phyloP scores from a whole-genome alignment of 345 rosid species.

The Pseudoturritis turrita region DNA sequence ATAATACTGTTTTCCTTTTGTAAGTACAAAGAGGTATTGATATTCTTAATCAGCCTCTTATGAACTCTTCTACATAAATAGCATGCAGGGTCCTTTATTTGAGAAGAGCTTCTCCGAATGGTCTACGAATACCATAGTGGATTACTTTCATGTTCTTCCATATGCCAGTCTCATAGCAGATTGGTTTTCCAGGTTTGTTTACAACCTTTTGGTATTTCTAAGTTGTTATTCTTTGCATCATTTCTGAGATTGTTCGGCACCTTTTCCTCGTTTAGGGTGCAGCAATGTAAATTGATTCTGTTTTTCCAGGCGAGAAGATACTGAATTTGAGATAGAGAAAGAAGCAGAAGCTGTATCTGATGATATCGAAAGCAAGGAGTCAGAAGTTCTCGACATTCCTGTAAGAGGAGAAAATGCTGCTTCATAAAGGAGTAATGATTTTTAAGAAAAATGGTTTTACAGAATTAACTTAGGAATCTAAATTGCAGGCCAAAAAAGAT shows the following conservation, averaged over 20 bases:
- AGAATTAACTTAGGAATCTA: not conserved
- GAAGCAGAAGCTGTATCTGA: conserved; percentile 19
- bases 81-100: conserved; percentile 59
- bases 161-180: conserved; percentile 40
- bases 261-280: not conserved
- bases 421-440: not conserved
- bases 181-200: conserved; percentile 47
- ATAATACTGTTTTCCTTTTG: not conserved
- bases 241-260: not conserved
- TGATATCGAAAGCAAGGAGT: not conserved
- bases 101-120: conserved; percentile 31
- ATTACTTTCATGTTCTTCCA: conserved; percentile 57
- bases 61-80: conserved; percentile 18
- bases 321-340: conserved; percentile 25
- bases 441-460: not conserved
- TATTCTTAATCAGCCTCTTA: not conserved
- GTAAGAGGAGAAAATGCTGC: not conserved
- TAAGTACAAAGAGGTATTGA: not conserved
- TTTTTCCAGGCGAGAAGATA: conserved; percentile 16
- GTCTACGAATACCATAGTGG: conserved; percentile 38
- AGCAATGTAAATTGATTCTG: not conserved
- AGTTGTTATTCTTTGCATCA: not conserved
- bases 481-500: conserved; percentile 24
- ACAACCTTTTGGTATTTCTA: not conserved
- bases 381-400: not conserved